A percentile compares a stretch with the other conserved stretches of the same genome.
phyloP scores from a whole-genome alignment of 164 flowering plant genomes.

The Platanus orientalis region DNA sequence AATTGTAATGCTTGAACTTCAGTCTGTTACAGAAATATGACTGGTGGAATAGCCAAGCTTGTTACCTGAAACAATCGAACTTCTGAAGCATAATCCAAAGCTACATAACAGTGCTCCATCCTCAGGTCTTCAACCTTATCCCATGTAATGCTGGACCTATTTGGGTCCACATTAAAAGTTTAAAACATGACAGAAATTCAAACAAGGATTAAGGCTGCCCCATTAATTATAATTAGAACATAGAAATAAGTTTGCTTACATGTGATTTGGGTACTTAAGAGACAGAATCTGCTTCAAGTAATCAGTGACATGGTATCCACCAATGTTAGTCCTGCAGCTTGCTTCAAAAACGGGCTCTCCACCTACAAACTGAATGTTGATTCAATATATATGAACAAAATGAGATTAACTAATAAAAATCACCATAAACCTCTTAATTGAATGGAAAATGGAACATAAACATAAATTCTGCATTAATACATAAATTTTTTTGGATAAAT shows the following conservation, averaged over 20 bases:
- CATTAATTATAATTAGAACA: neutral
- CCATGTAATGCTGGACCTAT: slow-evolving; percentile 81
- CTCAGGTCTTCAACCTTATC: slow-evolving; percentile 97
- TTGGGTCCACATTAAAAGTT: slow-evolving; percentile 4
- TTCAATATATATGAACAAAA: neutral
- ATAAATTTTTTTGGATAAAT: too few relatives aligned
- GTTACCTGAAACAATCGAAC: slow-evolving; percentile 70
- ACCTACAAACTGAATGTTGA: slow-evolving; percentile 53
- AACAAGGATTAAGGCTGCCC: neutral
- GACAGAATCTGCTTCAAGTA: slow-evolving; percentile 94
- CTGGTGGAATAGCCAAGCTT: neutral
- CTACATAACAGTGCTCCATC: slow-evolving; percentile 92
- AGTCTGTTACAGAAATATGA: neutral
- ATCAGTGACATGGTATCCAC: slow-evolving; percentile 93
- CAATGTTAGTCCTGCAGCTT: slow-evolving; percentile 83
- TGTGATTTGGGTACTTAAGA: slow-evolving; percentile 85
- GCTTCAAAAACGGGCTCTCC: slow-evolving; percentile 89
- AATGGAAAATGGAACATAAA: neutral
- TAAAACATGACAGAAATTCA: slow-evolving; percentile 3
- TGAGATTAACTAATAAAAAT: neutral
- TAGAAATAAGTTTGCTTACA: slow-evolving; percentile 40
- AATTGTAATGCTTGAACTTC: neutral
- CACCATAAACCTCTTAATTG: neutral
- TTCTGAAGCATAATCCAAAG: slow-evolving; percentile 80
- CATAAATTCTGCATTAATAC: neutral